Percentiles rank a stretch among this genome's conserved stretches.
Evolutionary conservation across 1,139 yeast genomes (phyloP).

Genomic region (Lodderomyces jiufengensis): DNA sequence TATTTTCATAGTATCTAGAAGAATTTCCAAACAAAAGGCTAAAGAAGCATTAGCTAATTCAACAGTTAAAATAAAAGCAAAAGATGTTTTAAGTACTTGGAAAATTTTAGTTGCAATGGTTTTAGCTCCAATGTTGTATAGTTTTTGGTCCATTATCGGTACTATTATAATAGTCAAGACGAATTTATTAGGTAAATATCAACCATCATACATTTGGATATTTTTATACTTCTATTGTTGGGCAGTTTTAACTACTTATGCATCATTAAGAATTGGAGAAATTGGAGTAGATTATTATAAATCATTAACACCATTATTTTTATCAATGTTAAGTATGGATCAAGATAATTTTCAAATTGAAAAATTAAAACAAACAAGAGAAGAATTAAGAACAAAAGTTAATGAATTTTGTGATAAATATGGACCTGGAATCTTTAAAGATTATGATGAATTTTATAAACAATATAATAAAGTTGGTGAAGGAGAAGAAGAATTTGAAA

Average conservation of each 20-base stretch:
- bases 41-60: constrained; percentile 41
- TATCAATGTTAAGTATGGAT: constrained; percentile 42
- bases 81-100: constrained; percentile 47
- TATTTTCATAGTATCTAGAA: constrained; percentile 36
- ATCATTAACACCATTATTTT: constrained; percentile 36
- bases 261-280: constrained; percentile 42
- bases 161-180: constrained; percentile 26
- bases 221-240: constrained; percentile 34
- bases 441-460: constrained; percentile 38
- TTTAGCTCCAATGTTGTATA: constrained; percentile 41
- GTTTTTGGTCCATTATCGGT: constrained; percentile 39
- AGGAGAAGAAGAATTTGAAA: constrained; percentile 2
- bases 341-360: constrained; percentile 37
- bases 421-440: constrained; percentile 80
- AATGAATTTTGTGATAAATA: constrained; percentile 65
- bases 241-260: constrained; percentile 41
- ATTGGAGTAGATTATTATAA: constrained; percentile 40
- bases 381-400: constrained; percentile 53
- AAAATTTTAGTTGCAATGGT: constrained; percentile 44
- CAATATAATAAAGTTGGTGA: constrained; percentile 21
- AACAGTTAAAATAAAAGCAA: constrained; percentile 43
- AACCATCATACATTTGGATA: constrained; percentile 14
- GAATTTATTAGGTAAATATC: constrained; percentile 13
- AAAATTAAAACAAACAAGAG: constrained; percentile 53
- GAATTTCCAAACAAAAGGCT: constrained; percentile 37